Evolutionary conservation across 2,329 filamentous ascomycete genomes (phyloP).

Genomic region (Peltaster fructicola): DNA sequence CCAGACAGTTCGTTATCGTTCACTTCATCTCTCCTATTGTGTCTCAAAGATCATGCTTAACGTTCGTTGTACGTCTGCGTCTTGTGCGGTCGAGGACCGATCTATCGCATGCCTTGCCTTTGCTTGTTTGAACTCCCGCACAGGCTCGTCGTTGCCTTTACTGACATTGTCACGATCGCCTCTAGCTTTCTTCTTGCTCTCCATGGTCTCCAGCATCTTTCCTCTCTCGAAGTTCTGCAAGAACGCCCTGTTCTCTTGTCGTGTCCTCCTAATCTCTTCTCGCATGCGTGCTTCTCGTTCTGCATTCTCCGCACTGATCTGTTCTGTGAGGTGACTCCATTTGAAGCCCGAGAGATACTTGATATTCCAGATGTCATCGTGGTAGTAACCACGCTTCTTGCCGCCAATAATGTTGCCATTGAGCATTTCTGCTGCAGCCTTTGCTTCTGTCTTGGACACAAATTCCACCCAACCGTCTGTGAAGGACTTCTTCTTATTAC

Average conservation of each 20-base stretch:
- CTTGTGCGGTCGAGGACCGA: slow-evolving; percentile 2
- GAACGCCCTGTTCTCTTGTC: slow-evolving; percentile 67
- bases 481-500: slow-evolving; percentile 70
- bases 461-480: slow-evolving; percentile 83
- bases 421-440: slow-evolving; percentile 55
- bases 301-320: slow-evolving; percentile 67
- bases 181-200: slow-evolving; percentile 35
- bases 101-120: slow-evolving; percentile 6
- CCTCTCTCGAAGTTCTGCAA: slow-evolving; percentile 61
- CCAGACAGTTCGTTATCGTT: too few relatives aligned
- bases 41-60: slow-evolving; percentile 5
- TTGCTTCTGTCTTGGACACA: slow-evolving; percentile 55
- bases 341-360: slow-evolving; percentile 72
- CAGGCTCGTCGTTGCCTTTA: slow-evolving; percentile 9
- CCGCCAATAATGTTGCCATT: slow-evolving; percentile 67
- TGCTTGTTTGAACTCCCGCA: slow-evolving; percentile 47
- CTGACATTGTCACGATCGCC: slow-evolving; percentile 15
- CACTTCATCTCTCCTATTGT: too few relatives aligned
- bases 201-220: slow-evolving; percentile 61
- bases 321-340: slow-evolving; percentile 54
- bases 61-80: slow-evolving; percentile 4
- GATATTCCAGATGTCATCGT: slow-evolving; percentile 75
- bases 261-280: slow-evolving; percentile 58
- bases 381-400: slow-evolving; percentile 68
- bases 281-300: slow-evolving; percentile 59